Percentiles rank a stretch among this genome's conserved stretches.
Evolutionary conservation across 305 asterid species (phyloP).

Genomic region (Fraxinus dipetala): DNA sequence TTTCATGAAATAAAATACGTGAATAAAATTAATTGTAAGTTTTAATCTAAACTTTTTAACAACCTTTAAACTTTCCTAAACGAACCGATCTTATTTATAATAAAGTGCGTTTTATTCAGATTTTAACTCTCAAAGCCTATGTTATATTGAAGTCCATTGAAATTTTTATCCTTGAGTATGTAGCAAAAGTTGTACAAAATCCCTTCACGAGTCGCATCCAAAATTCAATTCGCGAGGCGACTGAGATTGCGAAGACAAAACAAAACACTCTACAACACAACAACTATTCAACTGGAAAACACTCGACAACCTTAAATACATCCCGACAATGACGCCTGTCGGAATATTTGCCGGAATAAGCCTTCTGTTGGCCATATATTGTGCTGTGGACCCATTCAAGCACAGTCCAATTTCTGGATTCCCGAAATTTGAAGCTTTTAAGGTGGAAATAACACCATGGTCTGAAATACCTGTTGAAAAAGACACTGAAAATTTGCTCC

Average conservation of each 20-base stretch:
- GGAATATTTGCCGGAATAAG: constrained; percentile 42
- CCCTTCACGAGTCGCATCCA: too few species aligned
- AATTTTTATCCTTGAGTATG: too few species aligned
- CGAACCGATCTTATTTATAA: too few species aligned
- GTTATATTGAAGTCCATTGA: too few species aligned
- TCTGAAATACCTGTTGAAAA: constrained; percentile 55
- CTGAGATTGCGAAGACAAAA: not conserved
- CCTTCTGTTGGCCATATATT: constrained; percentile 62
- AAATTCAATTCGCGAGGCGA: too few species aligned
- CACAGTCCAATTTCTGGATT: constrained; percentile 62
- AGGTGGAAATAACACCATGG: constrained; percentile 66
- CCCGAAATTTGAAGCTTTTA: constrained; percentile 60
- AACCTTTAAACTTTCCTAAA: too few species aligned
- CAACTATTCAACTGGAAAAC: not conserved
- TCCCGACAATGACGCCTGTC: constrained; percentile 40
- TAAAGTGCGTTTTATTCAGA: too few species aligned
- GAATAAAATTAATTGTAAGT: too few species aligned
- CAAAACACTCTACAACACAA: not conserved
- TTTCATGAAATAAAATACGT: too few species aligned
- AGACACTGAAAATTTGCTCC: constrained; percentile 60
- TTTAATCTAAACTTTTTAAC: too few species aligned
- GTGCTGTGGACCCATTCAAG: constrained; percentile 82
- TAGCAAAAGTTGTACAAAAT: too few species aligned
- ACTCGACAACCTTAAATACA: not conserved
- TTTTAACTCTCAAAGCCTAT: too few species aligned